Evolutionary conservation across 148 eudicot genomes (phyloP).

Genomic region (Nepenthes gracilis): DNA sequence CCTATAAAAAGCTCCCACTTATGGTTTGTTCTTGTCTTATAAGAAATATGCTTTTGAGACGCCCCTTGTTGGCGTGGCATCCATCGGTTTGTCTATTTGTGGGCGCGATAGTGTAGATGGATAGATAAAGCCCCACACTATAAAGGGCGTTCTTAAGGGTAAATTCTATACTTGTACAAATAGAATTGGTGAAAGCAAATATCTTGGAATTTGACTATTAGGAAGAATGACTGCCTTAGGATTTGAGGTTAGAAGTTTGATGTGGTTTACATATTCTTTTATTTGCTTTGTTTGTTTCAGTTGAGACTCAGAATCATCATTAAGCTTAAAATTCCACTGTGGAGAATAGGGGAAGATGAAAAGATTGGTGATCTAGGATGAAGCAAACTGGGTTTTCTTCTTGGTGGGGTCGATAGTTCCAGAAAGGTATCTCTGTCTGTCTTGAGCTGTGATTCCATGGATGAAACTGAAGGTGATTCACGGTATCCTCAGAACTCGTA

Average conservation of each 20-base stretch:
- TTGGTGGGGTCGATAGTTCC: not conserved
- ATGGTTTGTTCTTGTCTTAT: too few species aligned
- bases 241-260: not conserved
- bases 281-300: too few species aligned
- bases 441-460: slow-evolving; percentile 23
- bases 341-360: not conserved
- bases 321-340: not conserved
- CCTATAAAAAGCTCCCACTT: too few species aligned
- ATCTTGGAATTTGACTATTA: not conserved
- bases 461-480: slow-evolving; percentile 30
- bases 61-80: too few species aligned
- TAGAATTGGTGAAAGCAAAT: too few species aligned
- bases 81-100: too few species aligned
- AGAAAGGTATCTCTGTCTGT: not conserved
- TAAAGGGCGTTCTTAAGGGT: too few species aligned
- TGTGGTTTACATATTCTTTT: not conserved
- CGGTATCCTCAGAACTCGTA: slow-evolving; percentile 21
- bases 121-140: too few species aligned
- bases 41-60: too few species aligned
- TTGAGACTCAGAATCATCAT: too few species aligned
- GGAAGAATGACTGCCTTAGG: not conserved
- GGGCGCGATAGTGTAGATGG: too few species aligned
- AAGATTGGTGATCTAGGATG: not conserved
- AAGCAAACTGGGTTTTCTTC: not conserved
- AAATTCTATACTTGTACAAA: too few species aligned